Evolutionary conservation across 2,329 filamentous ascomycete genomes (phyloP).

Genomic region (Mycogone perniciosa): DNA sequence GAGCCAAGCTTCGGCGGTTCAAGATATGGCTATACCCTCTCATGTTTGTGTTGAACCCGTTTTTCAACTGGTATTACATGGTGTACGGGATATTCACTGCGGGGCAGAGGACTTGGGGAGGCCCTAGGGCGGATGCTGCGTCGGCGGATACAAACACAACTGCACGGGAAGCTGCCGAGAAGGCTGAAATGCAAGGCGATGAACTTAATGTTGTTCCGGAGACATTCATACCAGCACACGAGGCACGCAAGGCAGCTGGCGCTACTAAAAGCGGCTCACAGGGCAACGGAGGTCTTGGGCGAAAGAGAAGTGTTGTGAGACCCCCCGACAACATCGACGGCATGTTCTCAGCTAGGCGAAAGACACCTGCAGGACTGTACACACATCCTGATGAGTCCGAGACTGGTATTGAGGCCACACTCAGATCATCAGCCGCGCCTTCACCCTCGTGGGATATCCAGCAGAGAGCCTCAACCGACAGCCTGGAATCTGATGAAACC

Average conservation of each 20-base stretch:
- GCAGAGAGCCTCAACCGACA: conserved; percentile 58
- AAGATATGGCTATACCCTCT: conserved; percentile 93
- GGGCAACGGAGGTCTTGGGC: conserved; percentile 33
- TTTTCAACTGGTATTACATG: conserved; percentile 99
- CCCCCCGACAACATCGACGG: conserved; percentile 72
- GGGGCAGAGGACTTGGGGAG: conserved; percentile 91
- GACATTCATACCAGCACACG: conserved; percentile 62
- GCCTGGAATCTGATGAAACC: conserved; percentile 52
- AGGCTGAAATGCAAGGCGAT: conserved; percentile 71
- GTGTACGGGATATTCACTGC: conserved; percentile 94
- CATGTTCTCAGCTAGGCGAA: conserved; percentile 66
- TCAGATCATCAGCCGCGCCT: conserved; percentile 1
- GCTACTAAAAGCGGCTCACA: conserved; percentile 21
- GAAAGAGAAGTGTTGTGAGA: conserved; percentile 54
- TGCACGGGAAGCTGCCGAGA: conserved; percentile 75
- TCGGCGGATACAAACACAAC: conserved; percentile 70
- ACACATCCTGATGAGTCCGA: conserved; percentile 38
- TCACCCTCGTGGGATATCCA: conserved; percentile 7
- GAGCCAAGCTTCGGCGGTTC: conserved; percentile 74
- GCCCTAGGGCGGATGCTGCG: conserved; percentile 82
- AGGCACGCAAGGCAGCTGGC: conserved; percentile 36
- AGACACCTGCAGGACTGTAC: conserved; percentile 63
- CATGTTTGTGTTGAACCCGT: conserved; percentile 93
- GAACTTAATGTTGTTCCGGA: conserved; percentile 87
- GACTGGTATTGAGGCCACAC: conserved; percentile 2